phyloP scores from a whole-genome alignment of 1,284 basidiomycete genomes.

The Somion occarium region DNA sequence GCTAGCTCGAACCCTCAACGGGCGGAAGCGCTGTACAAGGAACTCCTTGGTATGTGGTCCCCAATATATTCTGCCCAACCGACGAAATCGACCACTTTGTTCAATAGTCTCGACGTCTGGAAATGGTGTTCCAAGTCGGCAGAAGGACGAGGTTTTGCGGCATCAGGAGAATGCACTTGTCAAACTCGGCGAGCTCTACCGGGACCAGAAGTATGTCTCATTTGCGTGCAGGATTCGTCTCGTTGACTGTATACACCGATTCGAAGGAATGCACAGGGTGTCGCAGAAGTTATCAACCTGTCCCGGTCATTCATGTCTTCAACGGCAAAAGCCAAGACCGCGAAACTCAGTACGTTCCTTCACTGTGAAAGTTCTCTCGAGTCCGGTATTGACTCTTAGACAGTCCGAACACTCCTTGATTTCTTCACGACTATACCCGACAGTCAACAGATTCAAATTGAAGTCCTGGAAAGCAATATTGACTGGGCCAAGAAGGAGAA shows the following conservation, averaged over 20 bases:
- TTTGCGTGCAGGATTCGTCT: not conserved
- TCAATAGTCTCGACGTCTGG: conserved; percentile 4
- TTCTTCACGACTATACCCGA: conserved; percentile 80
- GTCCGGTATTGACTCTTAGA: not conserved
- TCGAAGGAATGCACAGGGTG: conserved; percentile 74
- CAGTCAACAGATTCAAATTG: conserved; percentile 78
- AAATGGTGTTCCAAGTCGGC: conserved; percentile 22
- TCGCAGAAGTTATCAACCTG: conserved; percentile 84
- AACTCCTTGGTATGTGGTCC: conserved; percentile 44
- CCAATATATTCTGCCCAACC: not conserved
- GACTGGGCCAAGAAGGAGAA: conserved; percentile 92
- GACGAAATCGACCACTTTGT: not conserved
- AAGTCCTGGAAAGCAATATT: conserved; percentile 86
- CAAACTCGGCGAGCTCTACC: conserved; percentile 84
- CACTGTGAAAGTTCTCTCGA: not conserved
- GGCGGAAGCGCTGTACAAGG: conserved; percentile 67
- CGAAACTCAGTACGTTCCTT: conserved; percentile 81
- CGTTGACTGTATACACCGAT: not conserved
- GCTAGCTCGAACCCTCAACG: conserved; percentile 39
- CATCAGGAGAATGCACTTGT: conserved; percentile 87
- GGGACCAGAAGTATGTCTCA: conserved; percentile 72
- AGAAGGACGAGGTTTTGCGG: conserved; percentile 57
- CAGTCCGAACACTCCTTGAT: conserved; percentile 90
- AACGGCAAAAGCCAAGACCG: conserved; percentile 97
- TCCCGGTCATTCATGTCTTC: conserved; percentile 91